A percentile compares a stretch with the other conserved stretches of the same genome.
Conservation (phyloP, 1,139 yeast genomes). For the Magnusiomyces magnusii region DNA sequence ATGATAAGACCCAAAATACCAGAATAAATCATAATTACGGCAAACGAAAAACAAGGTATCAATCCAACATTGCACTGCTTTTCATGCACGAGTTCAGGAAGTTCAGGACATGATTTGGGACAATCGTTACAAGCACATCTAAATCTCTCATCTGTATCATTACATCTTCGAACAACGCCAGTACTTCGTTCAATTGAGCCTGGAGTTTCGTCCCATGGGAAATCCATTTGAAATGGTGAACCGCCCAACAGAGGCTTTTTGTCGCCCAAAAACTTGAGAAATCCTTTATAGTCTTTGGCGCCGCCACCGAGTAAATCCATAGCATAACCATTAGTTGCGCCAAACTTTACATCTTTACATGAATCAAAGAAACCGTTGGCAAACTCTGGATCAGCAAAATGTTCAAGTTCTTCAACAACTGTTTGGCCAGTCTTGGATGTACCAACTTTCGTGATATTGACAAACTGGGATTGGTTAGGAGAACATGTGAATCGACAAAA, state of each 20-base stretch:
- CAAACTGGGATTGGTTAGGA: constrained; percentile 68
- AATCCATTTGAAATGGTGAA: constrained; percentile 90
- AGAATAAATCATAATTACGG: constrained; percentile 48
- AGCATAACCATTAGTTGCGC: constrained; percentile 93
- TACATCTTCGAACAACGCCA: constrained; percentile 47
- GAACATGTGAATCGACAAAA: constrained; percentile 92
- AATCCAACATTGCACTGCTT: constrained; percentile 51
- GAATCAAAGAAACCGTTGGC: constrained; percentile 69
- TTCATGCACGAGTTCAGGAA: constrained; percentile 38
- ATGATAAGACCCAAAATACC: constrained; percentile 37
- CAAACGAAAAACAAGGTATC: constrained; percentile 67
- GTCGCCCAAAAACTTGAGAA: constrained; percentile 85
- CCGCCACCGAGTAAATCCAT: constrained; percentile 98
- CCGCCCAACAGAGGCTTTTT: constrained; percentile 92
- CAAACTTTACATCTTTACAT: constrained; percentile 82
- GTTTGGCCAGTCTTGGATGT: constrained; percentile 48
- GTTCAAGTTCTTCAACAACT: constrained; percentile 65
- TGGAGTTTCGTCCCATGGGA: constrained; percentile 42
- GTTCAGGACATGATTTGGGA: constrained; percentile 63
- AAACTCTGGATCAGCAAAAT: constrained; percentile 50
- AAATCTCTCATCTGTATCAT: constrained; percentile 47
- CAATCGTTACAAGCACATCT: constrained; percentile 86
- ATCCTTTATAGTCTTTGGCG: constrained; percentile 62
- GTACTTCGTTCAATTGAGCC: constrained; percentile 27
- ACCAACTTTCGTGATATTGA: constrained; percentile 54